These are phyloP conservation scores for Skeletonema costatum DNA, from an alignment of 108 stramenopile genomes.

Conservation along the genomic window DNA sequence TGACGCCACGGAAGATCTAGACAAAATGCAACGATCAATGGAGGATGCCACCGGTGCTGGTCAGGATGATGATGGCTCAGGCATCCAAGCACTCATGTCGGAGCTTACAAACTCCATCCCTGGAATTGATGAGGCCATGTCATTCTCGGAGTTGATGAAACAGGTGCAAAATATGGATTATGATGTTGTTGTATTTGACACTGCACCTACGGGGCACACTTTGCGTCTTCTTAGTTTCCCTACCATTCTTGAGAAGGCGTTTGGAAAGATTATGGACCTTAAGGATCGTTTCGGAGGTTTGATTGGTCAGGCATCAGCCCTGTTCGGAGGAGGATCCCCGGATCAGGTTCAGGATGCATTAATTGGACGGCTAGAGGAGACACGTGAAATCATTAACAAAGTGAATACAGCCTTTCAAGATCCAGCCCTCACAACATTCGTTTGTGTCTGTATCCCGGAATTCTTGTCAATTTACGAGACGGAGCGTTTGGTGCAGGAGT, in stretches of 20 bases:
- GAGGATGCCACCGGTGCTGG: slow-evolving; percentile 65
- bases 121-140: slow-evolving; percentile 99
- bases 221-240: slow-evolving; percentile 95
- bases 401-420: slow-evolving; percentile 97
- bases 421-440: slow-evolving; percentile 97
- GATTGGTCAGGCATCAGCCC: slow-evolving; percentile 92
- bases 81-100: slow-evolving; percentile 83
- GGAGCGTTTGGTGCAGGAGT: slow-evolving; percentile 99
- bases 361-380: slow-evolving; percentile 92
- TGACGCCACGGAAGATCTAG: slow-evolving; percentile 93
- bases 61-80: slow-evolving; percentile 62
- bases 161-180: slow-evolving; percentile 95
- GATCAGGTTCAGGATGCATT: slow-evolving; percentile 81
- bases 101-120: slow-evolving; percentile 96
- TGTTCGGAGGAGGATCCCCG: slow-evolving; percentile 85
- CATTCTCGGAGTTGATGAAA: slow-evolving; percentile 97
- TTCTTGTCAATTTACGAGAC: slow-evolving; percentile 99
- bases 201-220: slow-evolving; percentile 99
- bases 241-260: slow-evolving; percentile 95
- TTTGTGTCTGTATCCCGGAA: slow-evolving; percentile 99
- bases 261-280: slow-evolving; percentile 96
- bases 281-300: slow-evolving; percentile 96
- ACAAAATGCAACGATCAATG: slow-evolving; percentile 84
- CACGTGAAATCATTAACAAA: slow-evolving; percentile 90
- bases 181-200: slow-evolving; percentile 98